Percentiles rank a stretch among this genome's conserved stretches.
Conservation (phyloP, 805 yeast species). For the Saccharomycopsis sp. region DNA sequence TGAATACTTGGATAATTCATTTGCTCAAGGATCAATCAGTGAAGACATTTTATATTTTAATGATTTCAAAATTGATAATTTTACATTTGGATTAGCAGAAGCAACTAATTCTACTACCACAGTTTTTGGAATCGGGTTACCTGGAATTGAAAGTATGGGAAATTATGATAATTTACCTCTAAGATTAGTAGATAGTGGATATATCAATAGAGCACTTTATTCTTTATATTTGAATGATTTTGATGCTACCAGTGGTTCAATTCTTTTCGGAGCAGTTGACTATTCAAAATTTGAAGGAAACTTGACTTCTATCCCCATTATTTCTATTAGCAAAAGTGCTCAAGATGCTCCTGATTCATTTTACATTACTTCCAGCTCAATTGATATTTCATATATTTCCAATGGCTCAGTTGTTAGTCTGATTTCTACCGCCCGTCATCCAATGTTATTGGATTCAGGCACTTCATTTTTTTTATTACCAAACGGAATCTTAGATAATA, state of each 20-base stretch:
- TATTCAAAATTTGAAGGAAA: conserved; percentile 30
- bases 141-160: conserved; percentile 45
- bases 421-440: conserved; percentile 11
- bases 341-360: too few species aligned
- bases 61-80: conserved; percentile 8
- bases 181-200: conserved; percentile 29
- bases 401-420: neutral
- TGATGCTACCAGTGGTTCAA: conserved; percentile 25
- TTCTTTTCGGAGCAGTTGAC: conserved; percentile 37
- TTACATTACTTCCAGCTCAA: neutral
- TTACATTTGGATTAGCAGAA: conserved; percentile 12
- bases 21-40: conserved; percentile 37
- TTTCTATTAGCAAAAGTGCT: conserved; percentile 31
- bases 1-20: conserved; percentile 37
- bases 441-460: conserved; percentile 46
- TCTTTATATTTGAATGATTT: conserved; percentile 33
- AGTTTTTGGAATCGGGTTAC: conserved; percentile 65
- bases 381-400: neutral
- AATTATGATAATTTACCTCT: conserved; percentile 23
- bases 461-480: conserved; percentile 43
- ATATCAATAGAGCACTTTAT: conserved; percentile 31
- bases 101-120: conserved; percentile 29
- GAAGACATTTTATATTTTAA: conserved; percentile 45
- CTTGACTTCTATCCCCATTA: conserved; percentile 30
- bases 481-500: conserved; percentile 5